Base-by-base conservation (phyloP, 1,284 basidiomycete species). In the Trichosporon sp. region DNA sequence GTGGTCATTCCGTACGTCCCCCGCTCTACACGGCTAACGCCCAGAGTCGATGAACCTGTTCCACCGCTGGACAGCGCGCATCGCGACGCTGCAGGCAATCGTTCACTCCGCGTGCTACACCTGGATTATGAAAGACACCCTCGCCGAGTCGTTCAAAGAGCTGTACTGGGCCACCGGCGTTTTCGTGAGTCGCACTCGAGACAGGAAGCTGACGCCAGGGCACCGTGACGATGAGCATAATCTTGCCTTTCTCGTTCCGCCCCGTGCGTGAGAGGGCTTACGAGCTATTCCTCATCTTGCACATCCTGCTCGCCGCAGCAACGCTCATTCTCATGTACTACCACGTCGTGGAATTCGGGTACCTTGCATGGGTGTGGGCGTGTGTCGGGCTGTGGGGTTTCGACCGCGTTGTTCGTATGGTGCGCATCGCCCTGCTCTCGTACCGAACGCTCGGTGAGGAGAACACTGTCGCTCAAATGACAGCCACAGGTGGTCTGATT, bases 271-370 rank as follows among this genome's bases (percentile, higher is more conserved):
- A 69, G 8, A 62, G 62, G 25, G 60, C 60, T 53, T 78, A 78
- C 69, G 77, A 78, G 64, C 15, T 72, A 38, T 78, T 78, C 68
- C 65, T 78, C 23, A 44, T 75, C 15, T 18, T 72, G 12, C 77
- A 78, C 62, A 77, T 79, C 63, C 47, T 67, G 21, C 47, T 76
- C 21, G 75, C 76, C 1, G 11, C 75, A 7, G 65, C 66, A 1
- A 67, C 67, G 9, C 72, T 77, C 23, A 68, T 75, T 4, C 29
- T 73, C 21, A 68, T 74, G 56, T 75, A 72, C 42, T 75, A 72
- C 67, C 75, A 78, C 64, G 68, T 78, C 31, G 68, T 68, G 5
- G 62, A 72, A 34, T 72, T 71, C 15, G 65, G 67, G n/a, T 76
- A 74, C 65, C 60, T 73, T 13, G 67, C 65, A 0, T 78, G 65